phyloP scores from a whole-genome alignment of 208 protist species.

The Leishmania mexicana region DNA sequence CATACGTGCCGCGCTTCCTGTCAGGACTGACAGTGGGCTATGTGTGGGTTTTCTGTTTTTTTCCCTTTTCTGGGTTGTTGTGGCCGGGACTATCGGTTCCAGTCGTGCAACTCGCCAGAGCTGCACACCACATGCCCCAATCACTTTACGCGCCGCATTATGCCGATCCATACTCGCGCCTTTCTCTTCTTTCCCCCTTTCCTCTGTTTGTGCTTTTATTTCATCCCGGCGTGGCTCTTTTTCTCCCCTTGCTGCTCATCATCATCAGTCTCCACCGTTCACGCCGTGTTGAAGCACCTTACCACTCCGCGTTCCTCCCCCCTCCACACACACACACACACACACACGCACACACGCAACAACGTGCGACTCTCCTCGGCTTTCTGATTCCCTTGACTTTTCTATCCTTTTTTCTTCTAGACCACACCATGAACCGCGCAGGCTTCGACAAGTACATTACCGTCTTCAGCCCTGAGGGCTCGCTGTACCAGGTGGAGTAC shows the following conservation, averaged over 20 bases:
- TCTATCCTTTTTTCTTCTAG: background rate
- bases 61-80: background rate
- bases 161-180: background rate
- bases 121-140: background rate
- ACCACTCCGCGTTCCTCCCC: background rate
- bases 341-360: background rate
- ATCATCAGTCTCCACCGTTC: background rate
- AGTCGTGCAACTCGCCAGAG: background rate
- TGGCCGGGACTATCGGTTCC: background rate
- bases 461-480: constrained; percentile 98
- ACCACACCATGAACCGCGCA: constrained; percentile 61
- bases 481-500: constrained; percentile 99
- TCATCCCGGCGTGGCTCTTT: background rate
- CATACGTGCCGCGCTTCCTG: background rate
- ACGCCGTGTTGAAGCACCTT: background rate
- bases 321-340: background rate
- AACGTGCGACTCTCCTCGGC: background rate
- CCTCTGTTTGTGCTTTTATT: background rate
- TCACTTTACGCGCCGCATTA: background rate
- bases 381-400: background rate
- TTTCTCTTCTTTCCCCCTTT: background rate
- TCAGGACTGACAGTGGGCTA: background rate
- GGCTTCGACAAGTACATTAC: constrained; percentile 99
- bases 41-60: background rate
- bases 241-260: background rate